phyloP scores from a whole-genome alignment of 1,284 basidiomycete genomes.

The Schizopora paradoxa region DNA sequence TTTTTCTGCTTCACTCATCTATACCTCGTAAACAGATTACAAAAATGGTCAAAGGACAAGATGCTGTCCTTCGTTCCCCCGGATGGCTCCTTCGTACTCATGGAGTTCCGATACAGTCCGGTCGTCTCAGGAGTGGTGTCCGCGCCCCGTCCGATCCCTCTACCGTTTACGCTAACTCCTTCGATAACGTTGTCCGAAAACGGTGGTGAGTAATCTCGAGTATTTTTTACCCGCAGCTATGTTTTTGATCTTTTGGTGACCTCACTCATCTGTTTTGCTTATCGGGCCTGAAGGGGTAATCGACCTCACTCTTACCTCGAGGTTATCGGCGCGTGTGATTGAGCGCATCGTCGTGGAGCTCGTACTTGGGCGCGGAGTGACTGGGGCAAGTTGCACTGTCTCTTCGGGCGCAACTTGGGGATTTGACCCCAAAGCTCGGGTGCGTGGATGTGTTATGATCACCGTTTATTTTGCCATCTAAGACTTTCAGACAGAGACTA shows the following conservation, averaged over 20 bases:
- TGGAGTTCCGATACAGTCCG: conserved; percentile 75
- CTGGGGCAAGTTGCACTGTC: conserved; percentile 57
- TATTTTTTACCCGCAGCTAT: conserved; percentile 9
- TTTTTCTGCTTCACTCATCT: not conserved
- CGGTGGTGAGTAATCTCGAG: conserved; percentile 51
- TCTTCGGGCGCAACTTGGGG: conserved; percentile 72
- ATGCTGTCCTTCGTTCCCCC: conserved; percentile 90
- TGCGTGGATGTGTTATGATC: too few species aligned
- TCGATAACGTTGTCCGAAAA: conserved; percentile 54
- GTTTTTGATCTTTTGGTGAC: not conserved
- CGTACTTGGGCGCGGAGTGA: conserved; percentile 67
- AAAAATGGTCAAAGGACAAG: conserved; percentile 76
- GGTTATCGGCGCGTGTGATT: conserved; percentile 57
- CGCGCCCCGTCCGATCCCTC: conserved; percentile 41
- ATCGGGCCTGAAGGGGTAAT: conserved; percentile 51
- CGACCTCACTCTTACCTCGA: conserved; percentile 65
- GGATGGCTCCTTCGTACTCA: conserved; percentile 84
- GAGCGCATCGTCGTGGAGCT: conserved; percentile 70
- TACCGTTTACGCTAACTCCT: conserved; percentile 66
- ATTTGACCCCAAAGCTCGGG: conserved; percentile 68
- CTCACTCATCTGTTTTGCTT: conserved; percentile 2
- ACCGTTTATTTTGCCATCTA: conserved; percentile 10
- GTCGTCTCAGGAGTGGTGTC: too few species aligned
- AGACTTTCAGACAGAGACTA: conserved; percentile 41
- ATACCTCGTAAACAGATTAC: conserved; percentile 44